phyloP scores from a whole-genome alignment of 768 basidiomycete species.

The Fomitopsis serialis region DNA sequence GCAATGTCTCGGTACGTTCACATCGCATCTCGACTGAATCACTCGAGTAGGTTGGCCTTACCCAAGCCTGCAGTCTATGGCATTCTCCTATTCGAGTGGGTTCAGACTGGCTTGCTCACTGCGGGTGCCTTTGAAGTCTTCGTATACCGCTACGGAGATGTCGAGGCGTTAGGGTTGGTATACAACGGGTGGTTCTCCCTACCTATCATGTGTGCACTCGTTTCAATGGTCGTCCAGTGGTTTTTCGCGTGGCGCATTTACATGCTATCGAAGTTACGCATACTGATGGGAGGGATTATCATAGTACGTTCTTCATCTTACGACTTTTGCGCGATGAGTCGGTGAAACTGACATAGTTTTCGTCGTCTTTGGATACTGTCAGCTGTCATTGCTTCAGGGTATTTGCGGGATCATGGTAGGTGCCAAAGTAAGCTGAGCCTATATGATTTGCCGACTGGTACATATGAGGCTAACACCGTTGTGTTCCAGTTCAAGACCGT shows the following conservation, averaged over 20 bases:
- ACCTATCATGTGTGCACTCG: slow-evolving; percentile 2
- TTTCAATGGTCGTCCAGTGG: slow-evolving; percentile 4
- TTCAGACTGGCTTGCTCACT: slow-evolving; percentile 2
- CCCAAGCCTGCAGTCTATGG: slow-evolving; percentile 6
- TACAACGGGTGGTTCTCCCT: slow-evolving; percentile 3
- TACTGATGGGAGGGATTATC: neutral
- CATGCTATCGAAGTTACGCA: neutral
- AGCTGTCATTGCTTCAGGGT: neutral
- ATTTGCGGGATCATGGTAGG: neutral
- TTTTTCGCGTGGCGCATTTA: slow-evolving; percentile 9
- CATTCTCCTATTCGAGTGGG: slow-evolving; percentile 2
- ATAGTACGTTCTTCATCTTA: neutral
- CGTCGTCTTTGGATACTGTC: neutral
- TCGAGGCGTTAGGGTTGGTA: neutral
- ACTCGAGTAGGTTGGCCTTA: too few species aligned
- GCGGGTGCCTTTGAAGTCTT: neutral
- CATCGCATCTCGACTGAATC: too few species aligned
- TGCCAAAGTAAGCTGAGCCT: too few species aligned
- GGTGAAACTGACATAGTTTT: too few species aligned
- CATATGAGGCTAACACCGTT: neutral
- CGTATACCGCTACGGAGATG: slow-evolving; percentile 2
- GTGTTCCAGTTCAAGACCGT: neutral
- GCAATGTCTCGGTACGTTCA: too few species aligned
- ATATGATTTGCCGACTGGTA: neutral
- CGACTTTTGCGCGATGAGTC: neutral